Conservation (phyloP, 2,329 filamentous ascomycete species). For the Ceratocystis colombiana region DNA sequence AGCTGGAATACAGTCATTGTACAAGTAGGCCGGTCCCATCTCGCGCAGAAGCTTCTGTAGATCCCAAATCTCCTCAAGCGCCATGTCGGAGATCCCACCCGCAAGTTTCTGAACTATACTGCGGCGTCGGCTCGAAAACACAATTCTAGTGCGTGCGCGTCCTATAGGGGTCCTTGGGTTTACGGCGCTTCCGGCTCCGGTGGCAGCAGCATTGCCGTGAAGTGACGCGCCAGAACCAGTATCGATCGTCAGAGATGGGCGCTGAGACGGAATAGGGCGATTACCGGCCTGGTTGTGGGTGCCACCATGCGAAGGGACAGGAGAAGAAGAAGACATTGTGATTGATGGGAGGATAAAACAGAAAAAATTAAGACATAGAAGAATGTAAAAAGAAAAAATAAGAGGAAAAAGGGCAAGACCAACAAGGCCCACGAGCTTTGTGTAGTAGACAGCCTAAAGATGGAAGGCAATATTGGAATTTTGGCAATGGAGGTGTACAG, state of each 20-base stretch:
- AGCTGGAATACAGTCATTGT: slow-evolving; percentile 10
- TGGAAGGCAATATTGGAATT: too few relatives aligned
- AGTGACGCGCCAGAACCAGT: slow-evolving; percentile 17
- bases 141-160: neutral
- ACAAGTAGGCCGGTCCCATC: slow-evolving; percentile 24
- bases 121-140: too few relatives aligned
- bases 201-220: neutral
- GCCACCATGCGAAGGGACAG: neutral
- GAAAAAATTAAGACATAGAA: too few relatives aligned
- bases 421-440: too few relatives aligned
- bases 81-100: too few relatives aligned
- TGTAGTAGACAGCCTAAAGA: too few relatives aligned
- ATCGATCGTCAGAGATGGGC: slow-evolving; percentile 20
- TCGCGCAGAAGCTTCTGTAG: slow-evolving; percentile 23
- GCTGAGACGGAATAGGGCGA: neutral
- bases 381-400: too few relatives aligned
- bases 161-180: neutral
- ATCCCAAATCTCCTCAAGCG: slow-evolving; percentile 14
- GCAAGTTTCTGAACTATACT: too few relatives aligned
- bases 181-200: neutral
- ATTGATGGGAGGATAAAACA: too few relatives aligned
- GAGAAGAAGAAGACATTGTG: too few relatives aligned
- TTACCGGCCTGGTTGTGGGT: neutral
- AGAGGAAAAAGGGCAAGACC: too few relatives aligned
- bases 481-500: neutral